phyloP scores from a whole-genome alignment of 2,329 filamentous ascomycete genomes.

The Aspergillus sp. region DNA sequence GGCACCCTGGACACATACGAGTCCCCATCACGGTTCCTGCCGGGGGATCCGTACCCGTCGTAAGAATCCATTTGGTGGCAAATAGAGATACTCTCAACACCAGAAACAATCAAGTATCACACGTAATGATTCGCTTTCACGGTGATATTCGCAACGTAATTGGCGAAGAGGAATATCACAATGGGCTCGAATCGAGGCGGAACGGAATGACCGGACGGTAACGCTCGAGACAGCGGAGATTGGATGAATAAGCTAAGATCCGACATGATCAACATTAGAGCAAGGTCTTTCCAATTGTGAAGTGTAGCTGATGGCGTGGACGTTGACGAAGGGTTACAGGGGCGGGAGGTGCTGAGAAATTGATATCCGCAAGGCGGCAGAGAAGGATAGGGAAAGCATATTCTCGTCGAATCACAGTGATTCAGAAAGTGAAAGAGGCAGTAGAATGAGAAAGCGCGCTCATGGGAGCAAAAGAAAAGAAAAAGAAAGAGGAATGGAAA shows the following conservation, averaged over 20 bases:
- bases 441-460: conserved; percentile 6
- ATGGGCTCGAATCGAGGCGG: not conserved
- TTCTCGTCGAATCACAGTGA: too few species aligned
- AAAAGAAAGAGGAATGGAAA: conserved; percentile 7
- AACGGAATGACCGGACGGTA: not conserved
- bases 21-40: conserved; percentile 39
- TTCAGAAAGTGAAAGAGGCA: too few species aligned
- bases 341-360: conserved; percentile 16
- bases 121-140: not conserved
- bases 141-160: conserved; percentile 1
- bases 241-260: conserved; percentile 28
- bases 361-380: conserved; percentile 13
- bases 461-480: conserved; percentile 3
- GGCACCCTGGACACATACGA: conserved; percentile 26
- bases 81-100: conserved; percentile 1
- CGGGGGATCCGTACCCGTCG: conserved; percentile 41
- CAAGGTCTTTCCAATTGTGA: conserved; percentile 16
- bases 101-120: not conserved
- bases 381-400: not conserved
- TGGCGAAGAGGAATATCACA: not conserved
- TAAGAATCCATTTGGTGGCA: conserved; percentile 40
- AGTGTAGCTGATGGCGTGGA: conserved; percentile 12
- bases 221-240: conserved; percentile 4
- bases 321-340: conserved; percentile 19
- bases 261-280: conserved; percentile 35